Evolutionary conservation across 2,329 filamentous ascomycete species (phyloP).

Genomic region (Myrmaecium sp.): DNA sequence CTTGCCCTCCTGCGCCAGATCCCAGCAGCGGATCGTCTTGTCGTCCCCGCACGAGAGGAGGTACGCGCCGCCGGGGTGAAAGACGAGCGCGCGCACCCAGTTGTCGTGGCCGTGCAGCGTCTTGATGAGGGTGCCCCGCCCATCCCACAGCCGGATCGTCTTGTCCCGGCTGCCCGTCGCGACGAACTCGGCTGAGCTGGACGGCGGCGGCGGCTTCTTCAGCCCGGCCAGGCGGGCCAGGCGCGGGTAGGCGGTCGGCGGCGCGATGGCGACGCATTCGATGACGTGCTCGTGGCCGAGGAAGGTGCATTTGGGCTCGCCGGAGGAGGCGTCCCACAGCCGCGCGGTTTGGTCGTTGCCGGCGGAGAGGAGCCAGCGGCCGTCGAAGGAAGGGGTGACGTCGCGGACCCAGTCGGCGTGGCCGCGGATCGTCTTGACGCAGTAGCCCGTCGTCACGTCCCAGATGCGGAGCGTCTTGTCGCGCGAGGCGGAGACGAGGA

Average conservation of each 20-base stretch:
- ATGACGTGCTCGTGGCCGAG: slow-evolving; percentile 75
- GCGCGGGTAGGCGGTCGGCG: slow-evolving; percentile 59
- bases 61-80: slow-evolving; percentile 86
- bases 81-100: slow-evolving; percentile 74
- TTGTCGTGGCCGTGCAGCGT: slow-evolving; percentile 82
- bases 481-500: slow-evolving; percentile 71
- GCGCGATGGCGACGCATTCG: slow-evolving; percentile 76
- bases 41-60: slow-evolving; percentile 75
- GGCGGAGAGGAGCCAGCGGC: slow-evolving; percentile 65
- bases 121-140: slow-evolving; percentile 67
- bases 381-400: slow-evolving; percentile 66
- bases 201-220: slow-evolving; percentile 61
- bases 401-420: slow-evolving; percentile 87
- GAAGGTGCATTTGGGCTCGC: slow-evolving; percentile 63
- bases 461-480: slow-evolving; percentile 77
- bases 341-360: slow-evolving; percentile 69
- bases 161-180: slow-evolving; percentile 85
- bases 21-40: slow-evolving; percentile 87
- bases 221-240: slow-evolving; percentile 62
- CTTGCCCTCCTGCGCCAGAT: slow-evolving; percentile 75
- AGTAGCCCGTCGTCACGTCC: slow-evolving; percentile 88
- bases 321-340: slow-evolving; percentile 66
- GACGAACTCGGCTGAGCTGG: slow-evolving; percentile 68
- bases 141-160: slow-evolving; percentile 78
- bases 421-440: slow-evolving; percentile 73